Evolutionary conservation across 805 yeast genomes (phyloP).

Genomic region (Isabelozyma pseudorhagii): DNA sequence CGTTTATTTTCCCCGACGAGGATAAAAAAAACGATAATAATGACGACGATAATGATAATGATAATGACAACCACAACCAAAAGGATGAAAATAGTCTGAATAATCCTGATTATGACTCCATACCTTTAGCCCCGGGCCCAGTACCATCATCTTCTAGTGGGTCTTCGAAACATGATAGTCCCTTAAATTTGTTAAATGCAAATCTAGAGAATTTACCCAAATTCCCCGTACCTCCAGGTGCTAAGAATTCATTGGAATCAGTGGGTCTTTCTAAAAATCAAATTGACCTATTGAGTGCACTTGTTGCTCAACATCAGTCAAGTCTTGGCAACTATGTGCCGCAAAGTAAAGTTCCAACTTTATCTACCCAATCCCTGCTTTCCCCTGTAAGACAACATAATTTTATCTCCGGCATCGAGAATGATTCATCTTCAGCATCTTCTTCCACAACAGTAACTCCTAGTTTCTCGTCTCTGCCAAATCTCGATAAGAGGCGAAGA

Average conservation of each 20-base stretch:
- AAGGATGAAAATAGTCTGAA: slow-evolving; percentile 1
- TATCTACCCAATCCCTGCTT: background rate
- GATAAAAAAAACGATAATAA: slow-evolving; percentile 43
- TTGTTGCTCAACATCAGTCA: slow-evolving; percentile 67
- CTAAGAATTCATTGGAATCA: slow-evolving; percentile 55
- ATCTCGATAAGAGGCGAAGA: slow-evolving; percentile 49
- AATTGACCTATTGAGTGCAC: slow-evolving; percentile 68
- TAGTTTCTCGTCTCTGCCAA: background rate
- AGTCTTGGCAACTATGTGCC: background rate
- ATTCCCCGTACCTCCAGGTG: slow-evolving; percentile 72
- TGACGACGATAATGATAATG: slow-evolving; percentile 4
- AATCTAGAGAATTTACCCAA: slow-evolving; percentile 47
- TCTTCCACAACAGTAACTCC: slow-evolving; percentile 2
- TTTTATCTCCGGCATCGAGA: slow-evolving; percentile 1
- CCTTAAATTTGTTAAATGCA: background rate
- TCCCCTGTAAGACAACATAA: slow-evolving; percentile 12
- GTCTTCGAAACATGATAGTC: background rate
- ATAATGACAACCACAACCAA: slow-evolving; percentile 2
- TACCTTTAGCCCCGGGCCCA: background rate
- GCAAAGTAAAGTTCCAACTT: background rate
- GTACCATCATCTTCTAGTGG: background rate
- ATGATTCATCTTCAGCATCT: slow-evolving; percentile 2
- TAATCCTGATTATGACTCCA: background rate
- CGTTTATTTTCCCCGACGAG: slow-evolving; percentile 79
- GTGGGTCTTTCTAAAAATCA: slow-evolving; percentile 70